Conservation (phyloP, 2,329 filamentous ascomycete species). For the Epichloe elymi region DNA sequence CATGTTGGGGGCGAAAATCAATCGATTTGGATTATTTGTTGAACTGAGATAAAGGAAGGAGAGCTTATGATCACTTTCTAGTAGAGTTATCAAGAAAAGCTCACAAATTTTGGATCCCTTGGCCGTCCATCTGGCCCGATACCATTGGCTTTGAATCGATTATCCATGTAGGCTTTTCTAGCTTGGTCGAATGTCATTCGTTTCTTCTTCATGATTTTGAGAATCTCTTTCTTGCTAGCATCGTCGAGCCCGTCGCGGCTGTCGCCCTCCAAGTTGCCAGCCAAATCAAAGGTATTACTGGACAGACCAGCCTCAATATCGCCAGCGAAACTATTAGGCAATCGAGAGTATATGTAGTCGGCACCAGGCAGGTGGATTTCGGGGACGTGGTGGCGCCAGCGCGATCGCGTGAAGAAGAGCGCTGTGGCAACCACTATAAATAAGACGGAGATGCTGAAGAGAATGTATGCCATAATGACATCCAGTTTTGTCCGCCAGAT, state of each 20-base stretch:
- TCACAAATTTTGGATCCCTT: conserved; percentile 88
- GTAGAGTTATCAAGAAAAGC: conserved; percentile 42
- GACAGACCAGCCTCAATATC: conserved; percentile 84
- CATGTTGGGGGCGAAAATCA: neutral
- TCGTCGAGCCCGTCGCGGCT: conserved; percentile 69
- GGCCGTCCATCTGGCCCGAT: conserved; percentile 82
- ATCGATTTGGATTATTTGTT: neutral
- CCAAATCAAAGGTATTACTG: conserved; percentile 71
- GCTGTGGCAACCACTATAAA: conserved; percentile 59
- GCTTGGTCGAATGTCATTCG: conserved; percentile 84
- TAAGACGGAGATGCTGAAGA: conserved; percentile 64
- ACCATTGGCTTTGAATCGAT: conserved; percentile 71
- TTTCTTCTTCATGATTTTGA: conserved; percentile 79
- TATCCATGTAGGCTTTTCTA: conserved; percentile 71
- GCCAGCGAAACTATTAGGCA: conserved; percentile 64
- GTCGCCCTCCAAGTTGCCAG: conserved; percentile 71
- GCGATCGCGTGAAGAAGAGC: conserved; percentile 67
- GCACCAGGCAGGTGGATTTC: conserved; percentile 39
- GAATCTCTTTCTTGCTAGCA: conserved; percentile 65
- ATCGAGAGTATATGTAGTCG: conserved; percentile 59
- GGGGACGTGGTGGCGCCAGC: conserved; percentile 62
- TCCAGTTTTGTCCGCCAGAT: neutral
- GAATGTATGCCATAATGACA: conserved; percentile 58
- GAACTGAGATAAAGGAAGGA: neutral
- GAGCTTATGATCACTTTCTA: neutral